These are phyloP conservation scores for Hymenoscyphus salicellus DNA, from an alignment of 2,329 filamentous ascomycete genomes.

Conservation along the genomic window DNA sequence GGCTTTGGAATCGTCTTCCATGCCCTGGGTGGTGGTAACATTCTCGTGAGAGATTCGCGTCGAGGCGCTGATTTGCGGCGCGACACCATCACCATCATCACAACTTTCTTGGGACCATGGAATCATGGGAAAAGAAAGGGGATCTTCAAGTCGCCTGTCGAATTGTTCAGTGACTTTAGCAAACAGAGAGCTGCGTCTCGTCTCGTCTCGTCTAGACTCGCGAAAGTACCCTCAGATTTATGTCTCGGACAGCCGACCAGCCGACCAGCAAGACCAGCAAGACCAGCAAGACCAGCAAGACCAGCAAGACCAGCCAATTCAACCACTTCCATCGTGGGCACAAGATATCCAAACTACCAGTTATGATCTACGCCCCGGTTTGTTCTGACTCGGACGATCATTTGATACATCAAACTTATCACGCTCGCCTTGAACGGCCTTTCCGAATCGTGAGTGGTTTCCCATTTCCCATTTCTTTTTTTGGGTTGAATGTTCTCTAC, in stretches of 20 bases:
- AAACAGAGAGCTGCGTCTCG: not conserved
- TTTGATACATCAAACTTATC: not conserved
- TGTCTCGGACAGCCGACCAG: not conserved
- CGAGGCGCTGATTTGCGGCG: not conserved
- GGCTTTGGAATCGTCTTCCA: not conserved
- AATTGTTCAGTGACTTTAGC: not conserved
- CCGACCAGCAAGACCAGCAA: no score
- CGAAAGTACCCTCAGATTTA: not conserved
- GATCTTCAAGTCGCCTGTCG: no score
- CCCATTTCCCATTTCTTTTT: not conserved
- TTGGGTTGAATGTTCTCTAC: not conserved
- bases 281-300: no score
- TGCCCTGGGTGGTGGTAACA: not conserved
- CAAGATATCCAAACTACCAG: not conserved
- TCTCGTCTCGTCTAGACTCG: not conserved
- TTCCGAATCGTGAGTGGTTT: not conserved
- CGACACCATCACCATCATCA: no score
- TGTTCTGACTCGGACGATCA: not conserved
- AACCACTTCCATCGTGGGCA: not conserved
- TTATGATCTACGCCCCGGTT: not conserved
- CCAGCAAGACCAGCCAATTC: no score
- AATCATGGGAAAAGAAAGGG: no score
- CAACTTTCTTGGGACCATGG: no score
- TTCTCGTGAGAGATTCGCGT: not conserved
- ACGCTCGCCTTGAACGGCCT: not conserved